These are phyloP conservation scores for Coniella lustricola DNA, from an alignment of 2,329 filamentous ascomycete species.

Conservation along the genomic window DNA sequence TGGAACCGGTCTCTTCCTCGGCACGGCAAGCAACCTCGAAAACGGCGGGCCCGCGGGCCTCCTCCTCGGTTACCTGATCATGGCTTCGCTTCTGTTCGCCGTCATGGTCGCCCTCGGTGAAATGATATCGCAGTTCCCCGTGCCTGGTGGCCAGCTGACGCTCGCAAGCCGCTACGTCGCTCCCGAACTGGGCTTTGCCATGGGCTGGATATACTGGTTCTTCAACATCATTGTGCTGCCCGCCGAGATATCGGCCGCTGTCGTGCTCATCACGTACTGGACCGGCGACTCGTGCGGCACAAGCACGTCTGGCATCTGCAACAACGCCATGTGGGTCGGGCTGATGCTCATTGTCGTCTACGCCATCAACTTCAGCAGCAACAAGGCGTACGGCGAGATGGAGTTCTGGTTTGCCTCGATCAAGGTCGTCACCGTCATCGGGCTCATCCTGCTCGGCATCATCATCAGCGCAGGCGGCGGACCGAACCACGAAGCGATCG, in stretches of 20 bases:
- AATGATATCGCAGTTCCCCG: conserved; percentile 13
- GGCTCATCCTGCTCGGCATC: conserved; percentile 71
- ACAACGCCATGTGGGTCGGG: conserved; percentile 7
- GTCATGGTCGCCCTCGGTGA: conserved; percentile 10
- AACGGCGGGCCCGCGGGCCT: conserved; percentile 11
- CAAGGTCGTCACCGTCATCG: conserved; percentile 68
- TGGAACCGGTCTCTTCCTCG: conserved; percentile 15
- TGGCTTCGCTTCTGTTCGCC: conserved; percentile 20
- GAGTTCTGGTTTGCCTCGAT: conserved; percentile 74
- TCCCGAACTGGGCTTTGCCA: conserved; percentile 11
- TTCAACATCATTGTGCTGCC: conserved; percentile 12
- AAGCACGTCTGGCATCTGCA: conserved; percentile 16
- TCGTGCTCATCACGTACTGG: conserved; percentile 14
- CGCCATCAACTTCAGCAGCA: conserved; percentile 61
- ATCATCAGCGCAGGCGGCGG: conserved; percentile 68
- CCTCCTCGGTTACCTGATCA: conserved; percentile 1
- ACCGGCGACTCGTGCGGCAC: conserved; percentile 5
- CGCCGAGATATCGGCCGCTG: conserved; percentile 15
- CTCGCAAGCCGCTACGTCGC: conserved; percentile 13
- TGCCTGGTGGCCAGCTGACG: conserved; percentile 13
- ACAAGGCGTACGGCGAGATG: conserved; percentile 67
- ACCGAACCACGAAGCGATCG: conserved; percentile 52
- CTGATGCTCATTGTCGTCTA: background rate
- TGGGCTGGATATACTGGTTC: conserved; percentile 15
- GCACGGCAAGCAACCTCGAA: conserved; percentile 6